A percentile compares a stretch with the other conserved stretches of the same genome.
Evolutionary conservation across 305 asterid species (phyloP).

Genomic region (Fraxinus greggii): DNA sequence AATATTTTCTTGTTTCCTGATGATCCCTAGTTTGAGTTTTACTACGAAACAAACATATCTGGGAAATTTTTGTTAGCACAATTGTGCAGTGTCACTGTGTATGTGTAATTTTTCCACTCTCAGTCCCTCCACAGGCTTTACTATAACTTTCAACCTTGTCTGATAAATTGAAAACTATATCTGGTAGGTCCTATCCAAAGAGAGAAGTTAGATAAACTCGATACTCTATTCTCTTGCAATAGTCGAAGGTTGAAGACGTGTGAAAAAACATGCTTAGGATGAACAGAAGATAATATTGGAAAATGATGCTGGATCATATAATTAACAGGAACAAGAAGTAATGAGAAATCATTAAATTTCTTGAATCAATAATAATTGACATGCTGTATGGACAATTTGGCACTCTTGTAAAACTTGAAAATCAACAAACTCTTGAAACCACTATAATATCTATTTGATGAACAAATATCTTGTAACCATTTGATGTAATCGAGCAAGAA

Average conservation of each 20-base stretch:
- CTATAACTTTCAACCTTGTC: background rate
- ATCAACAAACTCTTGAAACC: background rate
- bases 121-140: background rate
- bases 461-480: background rate
- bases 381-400: background rate
- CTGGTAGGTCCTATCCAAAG: background rate
- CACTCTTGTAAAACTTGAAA: background rate
- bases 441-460: background rate
- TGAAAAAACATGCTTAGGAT: background rate
- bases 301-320: background rate
- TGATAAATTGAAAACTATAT: background rate
- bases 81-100: background rate
- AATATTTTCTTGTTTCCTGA: constrained; percentile 32
- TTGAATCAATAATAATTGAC: background rate
- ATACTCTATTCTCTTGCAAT: background rate
- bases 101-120: background rate
- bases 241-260: background rate
- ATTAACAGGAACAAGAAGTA: background rate
- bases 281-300: background rate
- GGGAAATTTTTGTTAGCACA: background rate
- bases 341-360: background rate
- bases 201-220: background rate
- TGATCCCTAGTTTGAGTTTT: constrained; percentile 29
- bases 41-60: constrained; percentile 20
- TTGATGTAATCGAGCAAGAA: background rate